Evolutionary conservation across 768 basidiomycete genomes (phyloP), one percentile per base, ranked within the genome.

Genomic region (Boletellus ananas): DNA sequence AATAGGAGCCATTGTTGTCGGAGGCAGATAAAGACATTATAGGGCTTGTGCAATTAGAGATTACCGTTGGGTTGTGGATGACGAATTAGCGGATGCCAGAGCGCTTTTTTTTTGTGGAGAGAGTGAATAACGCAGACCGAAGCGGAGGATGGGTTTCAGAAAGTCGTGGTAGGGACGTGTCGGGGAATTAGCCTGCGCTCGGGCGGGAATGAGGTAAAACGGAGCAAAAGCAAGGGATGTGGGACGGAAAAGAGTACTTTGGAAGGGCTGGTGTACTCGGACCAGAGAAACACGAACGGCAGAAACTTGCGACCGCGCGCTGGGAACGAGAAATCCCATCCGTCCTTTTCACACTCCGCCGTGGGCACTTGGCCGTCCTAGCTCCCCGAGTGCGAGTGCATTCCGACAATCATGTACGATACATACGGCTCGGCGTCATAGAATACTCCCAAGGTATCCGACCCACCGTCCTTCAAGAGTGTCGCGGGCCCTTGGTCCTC

Each of bases 21-120:
- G 79, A 77, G 70, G 87, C 81, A 69, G 89, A 89, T 80, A 91
- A 83, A 77, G 90, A 90, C 90, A 92, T 92, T 87, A 86, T 86
- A 87, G 73, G 71, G 66, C 69, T 74, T 61, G 77, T 72, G 73
- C 71, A 81, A 89, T 89, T 90, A 90, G 78, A 79, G 80, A 91
- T 90, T 90, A 90, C 63, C 60, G 67, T 68, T 67, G 50, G 61
- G 65, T 70, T 69, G 62, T 62, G 60, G 57, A 51, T 55, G 61
- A 50, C 59, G 58, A 41, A 69, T 71, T 69, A 69, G 66, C 64
- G 60, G 64, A 68, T 56, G 49, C 16, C 39, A 10, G 67, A 25
- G 23, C 23, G 55, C 58, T 55, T 55, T 52, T 63, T 69, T 69
- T 68, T 58, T 55, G 50, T 67, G 68, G 57, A 56, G 51, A 59